Conservation (phyloP, 768 basidiomycete genomes). For the Crucibulum laeve region DNA sequence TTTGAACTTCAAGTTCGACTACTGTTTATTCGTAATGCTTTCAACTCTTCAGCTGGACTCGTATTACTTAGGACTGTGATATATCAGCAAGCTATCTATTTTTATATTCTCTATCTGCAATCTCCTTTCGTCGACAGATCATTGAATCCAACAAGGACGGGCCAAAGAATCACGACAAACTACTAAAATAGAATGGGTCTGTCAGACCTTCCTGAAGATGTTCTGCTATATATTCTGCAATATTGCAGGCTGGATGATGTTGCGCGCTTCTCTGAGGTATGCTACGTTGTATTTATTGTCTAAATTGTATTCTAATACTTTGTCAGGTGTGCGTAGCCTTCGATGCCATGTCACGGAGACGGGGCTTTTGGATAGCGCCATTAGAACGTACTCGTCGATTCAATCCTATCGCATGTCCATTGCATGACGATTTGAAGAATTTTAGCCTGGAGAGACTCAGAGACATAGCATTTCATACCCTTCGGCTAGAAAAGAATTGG, state of each 20-base stretch:
- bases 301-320: background rate
- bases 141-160: no score
- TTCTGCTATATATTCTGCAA: conserved; percentile 16
- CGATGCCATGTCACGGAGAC: conserved; percentile 15
- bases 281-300: conserved; percentile 6
- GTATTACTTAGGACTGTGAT: no score
- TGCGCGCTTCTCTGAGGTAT: conserved; percentile 16
- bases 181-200: no score
- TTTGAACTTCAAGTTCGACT: no score
- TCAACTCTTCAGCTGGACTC: no score
- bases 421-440: conserved; percentile 17
- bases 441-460: conserved; percentile 16
- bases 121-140: no score
- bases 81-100: no score
- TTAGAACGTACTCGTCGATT: conserved; percentile 14
- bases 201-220: conserved; percentile 17
- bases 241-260: conserved; percentile 16
- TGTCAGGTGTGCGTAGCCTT: conserved; percentile 16
- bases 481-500: conserved; percentile 27
- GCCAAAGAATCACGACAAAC: no score
- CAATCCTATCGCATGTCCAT: conserved; percentile 24
- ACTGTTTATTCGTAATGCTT: no score
- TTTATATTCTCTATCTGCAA: no score
- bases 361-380: conserved; percentile 22
- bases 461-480: conserved; percentile 18